These are phyloP conservation scores for Xylaria hypoxylon DNA, from an alignment of 2,329 filamentous ascomycete species.

Conservation along the genomic window DNA sequence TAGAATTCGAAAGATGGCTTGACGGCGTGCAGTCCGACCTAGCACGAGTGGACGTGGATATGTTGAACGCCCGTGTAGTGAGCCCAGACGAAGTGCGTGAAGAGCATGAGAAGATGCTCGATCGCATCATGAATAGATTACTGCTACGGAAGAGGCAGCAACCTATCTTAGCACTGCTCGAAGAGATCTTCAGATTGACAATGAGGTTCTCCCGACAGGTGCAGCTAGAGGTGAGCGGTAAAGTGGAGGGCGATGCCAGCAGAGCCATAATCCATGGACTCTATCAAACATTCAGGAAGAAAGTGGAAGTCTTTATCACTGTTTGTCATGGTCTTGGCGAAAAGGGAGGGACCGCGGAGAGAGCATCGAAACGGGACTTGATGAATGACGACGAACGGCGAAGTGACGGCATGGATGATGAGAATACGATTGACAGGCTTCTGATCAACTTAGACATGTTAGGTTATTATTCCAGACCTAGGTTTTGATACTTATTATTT, in stretches of 20 bases:
- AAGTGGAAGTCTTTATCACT: conserved; percentile 78
- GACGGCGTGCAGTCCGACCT: conserved; percentile 71
- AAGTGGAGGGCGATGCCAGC: conserved; percentile 47
- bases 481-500: conserved; percentile 39
- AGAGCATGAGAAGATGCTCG: conserved; percentile 78
- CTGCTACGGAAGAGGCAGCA: conserved; percentile 80
- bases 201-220: conserved; percentile 73
- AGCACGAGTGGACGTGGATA: conserved; percentile 53
- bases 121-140: conserved; percentile 79
- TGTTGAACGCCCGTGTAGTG: conserved; percentile 49
- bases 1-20: conserved; percentile 74
- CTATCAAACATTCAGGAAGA: conserved; percentile 76
- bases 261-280: conserved; percentile 56
- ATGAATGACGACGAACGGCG: conserved; percentile 53
- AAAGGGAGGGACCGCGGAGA: conserved; percentile 64
- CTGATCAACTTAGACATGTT: conserved; percentile 78
- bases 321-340: conserved; percentile 76
- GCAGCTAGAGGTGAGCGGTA: conserved; percentile 55
- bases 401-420: conserved; percentile 54
- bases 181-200: conserved; percentile 80
- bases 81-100: conserved; percentile 76
- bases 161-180: conserved; percentile 77
- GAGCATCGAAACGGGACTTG: conserved; percentile 43
- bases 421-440: conserved; percentile 75
- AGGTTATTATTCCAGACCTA: conserved; percentile 66